Base-by-base conservation (phyloP, 2,329 filamentous ascomycete species). In the Aspergillus tanneri region DNA sequence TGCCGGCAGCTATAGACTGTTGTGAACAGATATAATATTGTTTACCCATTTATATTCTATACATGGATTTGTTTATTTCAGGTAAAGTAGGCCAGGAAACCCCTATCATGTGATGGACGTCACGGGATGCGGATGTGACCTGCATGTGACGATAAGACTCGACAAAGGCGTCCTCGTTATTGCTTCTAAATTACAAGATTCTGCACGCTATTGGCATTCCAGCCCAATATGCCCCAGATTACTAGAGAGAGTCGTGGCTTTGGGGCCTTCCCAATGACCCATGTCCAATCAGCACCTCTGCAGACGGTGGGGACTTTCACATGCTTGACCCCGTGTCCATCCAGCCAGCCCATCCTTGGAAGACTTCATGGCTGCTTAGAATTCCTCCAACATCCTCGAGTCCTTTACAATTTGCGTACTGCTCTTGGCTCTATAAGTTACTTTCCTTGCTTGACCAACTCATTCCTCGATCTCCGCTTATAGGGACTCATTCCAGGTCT, bases 1-100 rank as follows among this genome's bases (percentile, higher is more conserved):
- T 92, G 88, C 63, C 80, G 75, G 51, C 74, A 77, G 56, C 54
- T 69, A 40, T 74, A 60, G 56, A 39, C 4, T 22, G 22, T 32
- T 11, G 23, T 4, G 25, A 12, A 2, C 25, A 28, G 25, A 12
- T 43, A 18, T 43, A 9, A 24, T 24, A 10, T 7, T 16, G 32
- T 35, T 35, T n/a, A n/a, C n/a, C n/a, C n/a, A n/a, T n/a, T n/a
- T n/a, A n/a, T n/a, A n/a, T n/a, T n/a, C n/a, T 21, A 36, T 36
- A 36, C 9, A 21, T 36, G 9, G 6, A n/a, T 9, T 18, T 14
- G 3, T 2, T 36, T 36, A 19, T 5, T 4, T 4, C 5, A 12
- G 27, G 14, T 28, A n/a, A 12, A n/a, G 27, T 12, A 28, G 11
- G 11, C 14, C 11, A n/a, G 27, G 6, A 28, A n/a, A 30, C 27